A percentile compares a stretch with the other conserved stretches of the same genome.
Conservation (phyloP, 345 rosid species). For the Crucihimalaya himalaica region DNA sequence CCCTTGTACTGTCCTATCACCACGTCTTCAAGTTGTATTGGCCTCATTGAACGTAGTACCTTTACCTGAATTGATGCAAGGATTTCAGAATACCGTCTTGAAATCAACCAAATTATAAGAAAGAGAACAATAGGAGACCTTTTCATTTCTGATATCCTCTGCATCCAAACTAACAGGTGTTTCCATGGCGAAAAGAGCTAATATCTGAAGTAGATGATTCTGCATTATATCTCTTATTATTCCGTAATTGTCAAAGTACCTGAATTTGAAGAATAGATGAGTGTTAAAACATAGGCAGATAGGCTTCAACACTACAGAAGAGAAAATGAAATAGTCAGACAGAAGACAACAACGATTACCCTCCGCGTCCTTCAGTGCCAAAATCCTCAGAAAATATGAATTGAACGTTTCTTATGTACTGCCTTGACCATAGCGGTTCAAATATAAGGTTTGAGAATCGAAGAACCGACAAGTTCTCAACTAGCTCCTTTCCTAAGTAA, state of each 20-base stretch:
- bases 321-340: not conserved
- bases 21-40: conserved; percentile 73
- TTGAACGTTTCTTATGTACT: conserved; percentile 89
- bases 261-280: conserved; percentile 31
- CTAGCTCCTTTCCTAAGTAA: conserved; percentile 96
- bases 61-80: conserved; percentile 60
- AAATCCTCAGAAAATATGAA: conserved; percentile 95
- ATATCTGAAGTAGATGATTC: conserved; percentile 96
- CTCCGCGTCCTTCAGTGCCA: conserved; percentile 99
- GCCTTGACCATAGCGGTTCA: conserved; percentile 96
- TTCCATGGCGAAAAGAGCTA: conserved; percentile 98
- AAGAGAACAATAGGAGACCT: conserved; percentile 46
- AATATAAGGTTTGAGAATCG: conserved; percentile 98
- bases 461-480: conserved; percentile 93
- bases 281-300: conserved; percentile 3
- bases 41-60: conserved; percentile 94
- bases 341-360: conserved; percentile 51
- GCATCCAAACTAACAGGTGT: conserved; percentile 99
- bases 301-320: conserved; percentile 11
- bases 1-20: conserved; percentile 89
- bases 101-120: not conserved
- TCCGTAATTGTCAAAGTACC: conserved; percentile 94
- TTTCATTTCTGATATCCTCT: conserved; percentile 95
- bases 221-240: conserved; percentile 98
- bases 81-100: conserved; percentile 1